phyloP scores from a whole-genome alignment of 345 rosid species.

The Odontarrhena argentea region DNA sequence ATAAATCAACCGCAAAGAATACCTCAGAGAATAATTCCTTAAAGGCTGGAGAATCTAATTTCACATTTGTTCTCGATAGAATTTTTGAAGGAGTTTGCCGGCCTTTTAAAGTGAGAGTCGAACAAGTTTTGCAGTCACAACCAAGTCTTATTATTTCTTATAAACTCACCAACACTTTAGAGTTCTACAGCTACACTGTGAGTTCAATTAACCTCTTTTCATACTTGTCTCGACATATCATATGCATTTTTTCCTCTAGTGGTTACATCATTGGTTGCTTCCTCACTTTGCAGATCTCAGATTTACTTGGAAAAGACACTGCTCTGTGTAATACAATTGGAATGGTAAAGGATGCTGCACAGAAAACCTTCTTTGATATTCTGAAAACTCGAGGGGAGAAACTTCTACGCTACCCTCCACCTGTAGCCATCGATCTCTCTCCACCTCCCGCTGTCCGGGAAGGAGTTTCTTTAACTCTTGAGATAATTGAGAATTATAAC shows the following conservation, averaged over 20 bases:
- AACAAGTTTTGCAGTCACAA: conserved; percentile 96
- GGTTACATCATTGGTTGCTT: conserved; percentile 17
- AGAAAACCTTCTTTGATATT: conserved; percentile 88
- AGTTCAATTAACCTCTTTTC: conserved; percentile 37
- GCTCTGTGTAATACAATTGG: conserved; percentile 84
- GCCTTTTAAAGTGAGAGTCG: conserved; percentile 98
- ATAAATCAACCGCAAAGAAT: conserved; percentile 57
- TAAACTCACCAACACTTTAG: conserved; percentile 87
- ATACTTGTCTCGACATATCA: not conserved
- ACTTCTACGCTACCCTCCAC: conserved; percentile 95
- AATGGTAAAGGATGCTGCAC: conserved; percentile 89
- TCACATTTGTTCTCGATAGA: conserved; percentile 90
- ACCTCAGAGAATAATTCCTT: conserved; percentile 57
- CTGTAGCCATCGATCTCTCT: conserved; percentile 86
- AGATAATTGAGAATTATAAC: conserved; percentile 77
- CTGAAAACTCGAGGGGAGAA: conserved; percentile 91
- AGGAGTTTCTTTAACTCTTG: conserved; percentile 88
- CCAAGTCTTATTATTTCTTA: conserved; percentile 88
- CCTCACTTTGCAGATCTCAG: conserved; percentile 61
- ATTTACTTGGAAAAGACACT: conserved; percentile 88
- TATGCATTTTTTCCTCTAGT: conserved; percentile 6
- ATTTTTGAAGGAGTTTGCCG: conserved; percentile 99
- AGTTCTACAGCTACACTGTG: conserved; percentile 92
- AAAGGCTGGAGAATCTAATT: conserved; percentile 74
- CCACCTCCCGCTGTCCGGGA: conserved; percentile 95